Conservation (phyloP, 2,329 filamentous ascomycete species). For the Penicillium verrucosum region DNA sequence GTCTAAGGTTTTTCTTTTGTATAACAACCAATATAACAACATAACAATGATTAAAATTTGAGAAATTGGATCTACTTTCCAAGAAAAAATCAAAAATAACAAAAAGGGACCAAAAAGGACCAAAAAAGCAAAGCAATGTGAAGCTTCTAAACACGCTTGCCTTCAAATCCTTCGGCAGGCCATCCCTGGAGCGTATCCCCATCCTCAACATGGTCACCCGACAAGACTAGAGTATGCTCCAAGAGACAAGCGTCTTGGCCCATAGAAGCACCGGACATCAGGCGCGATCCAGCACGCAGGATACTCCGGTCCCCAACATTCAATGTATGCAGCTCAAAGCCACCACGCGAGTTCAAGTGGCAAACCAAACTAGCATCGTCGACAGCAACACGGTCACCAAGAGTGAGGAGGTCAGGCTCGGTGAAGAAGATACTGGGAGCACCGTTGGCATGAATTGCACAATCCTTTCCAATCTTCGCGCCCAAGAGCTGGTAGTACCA, state of each 20-base stretch:
- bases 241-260: conserved; percentile 52
- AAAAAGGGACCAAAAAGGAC: too few relatives aligned
- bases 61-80: background rate
- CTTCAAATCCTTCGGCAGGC: conserved; percentile 48
- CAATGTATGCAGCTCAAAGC: conserved; percentile 54
- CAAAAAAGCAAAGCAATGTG: background rate
- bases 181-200: conserved; percentile 54
- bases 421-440: conserved; percentile 54
- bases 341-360: conserved; percentile 57
- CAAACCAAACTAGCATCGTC: conserved; percentile 57
- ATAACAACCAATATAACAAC: background rate
- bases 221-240: conserved; percentile 58
- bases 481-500: conserved; percentile 55
- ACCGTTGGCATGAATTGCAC: conserved; percentile 55
- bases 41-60: background rate
- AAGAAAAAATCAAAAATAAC: background rate
- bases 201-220: conserved; percentile 54
- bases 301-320: conserved; percentile 53
- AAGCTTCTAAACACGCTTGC: conserved; percentile 7
- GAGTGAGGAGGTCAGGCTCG: conserved; percentile 54
- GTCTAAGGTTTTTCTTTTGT: background rate
- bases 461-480: conserved; percentile 54
- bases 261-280: conserved; percentile 55
- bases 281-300: conserved; percentile 50
- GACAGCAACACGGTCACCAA: conserved; percentile 53